phyloP scores from a whole-genome alignment of 2,329 filamentous ascomycete genomes.

The Pseudocercospora eumusae region DNA sequence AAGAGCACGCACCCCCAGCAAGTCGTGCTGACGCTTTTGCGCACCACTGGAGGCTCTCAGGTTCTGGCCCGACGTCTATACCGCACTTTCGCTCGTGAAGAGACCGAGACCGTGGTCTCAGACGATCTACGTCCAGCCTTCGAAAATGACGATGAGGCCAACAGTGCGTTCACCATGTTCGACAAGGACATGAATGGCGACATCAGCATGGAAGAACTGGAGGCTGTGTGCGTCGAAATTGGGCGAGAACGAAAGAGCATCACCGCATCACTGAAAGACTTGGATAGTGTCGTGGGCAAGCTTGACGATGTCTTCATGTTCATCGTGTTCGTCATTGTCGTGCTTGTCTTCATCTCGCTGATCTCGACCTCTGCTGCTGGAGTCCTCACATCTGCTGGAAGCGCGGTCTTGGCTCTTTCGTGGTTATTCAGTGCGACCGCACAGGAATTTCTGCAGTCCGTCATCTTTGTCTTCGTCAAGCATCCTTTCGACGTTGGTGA shows the following conservation, averaged over 20 bases:
- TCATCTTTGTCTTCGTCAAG: conserved; percentile 95
- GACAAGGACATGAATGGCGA: conserved; percentile 97
- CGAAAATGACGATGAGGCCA: conserved; percentile 78
- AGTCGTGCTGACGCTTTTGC: conserved; percentile 76
- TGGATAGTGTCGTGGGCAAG: conserved; percentile 90
- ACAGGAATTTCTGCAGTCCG: conserved; percentile 89
- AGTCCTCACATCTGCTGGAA: conserved; percentile 85
- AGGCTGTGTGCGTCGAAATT: conserved; percentile 90
- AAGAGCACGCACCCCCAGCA: conserved; percentile 78
- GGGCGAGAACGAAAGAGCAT: conserved; percentile 94
- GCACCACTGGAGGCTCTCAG: conserved; percentile 72
- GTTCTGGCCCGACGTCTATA: conserved; percentile 85
- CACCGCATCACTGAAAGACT: conserved; percentile 87
- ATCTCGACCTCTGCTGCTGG: conserved; percentile 89
- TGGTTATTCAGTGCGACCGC: conserved; percentile 93
- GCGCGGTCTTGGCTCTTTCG: conserved; percentile 80
- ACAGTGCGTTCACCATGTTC: conserved; percentile 87
- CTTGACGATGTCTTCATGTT: conserved; percentile 87
- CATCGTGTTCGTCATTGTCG: conserved; percentile 75
- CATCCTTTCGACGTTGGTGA: conserved; percentile 97
- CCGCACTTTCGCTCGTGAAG: conserved; percentile 76
- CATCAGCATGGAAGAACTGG: conserved; percentile 91
- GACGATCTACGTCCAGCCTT: conserved; percentile 81
- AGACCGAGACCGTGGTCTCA: conserved; percentile 71
- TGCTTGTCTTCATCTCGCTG: conserved; percentile 85